Evolutionary conservation across 768 basidiomycete genomes (phyloP), one percentile per base, ranked within the genome.

Genomic region (Hemileccinum rubropunctum): DNA sequence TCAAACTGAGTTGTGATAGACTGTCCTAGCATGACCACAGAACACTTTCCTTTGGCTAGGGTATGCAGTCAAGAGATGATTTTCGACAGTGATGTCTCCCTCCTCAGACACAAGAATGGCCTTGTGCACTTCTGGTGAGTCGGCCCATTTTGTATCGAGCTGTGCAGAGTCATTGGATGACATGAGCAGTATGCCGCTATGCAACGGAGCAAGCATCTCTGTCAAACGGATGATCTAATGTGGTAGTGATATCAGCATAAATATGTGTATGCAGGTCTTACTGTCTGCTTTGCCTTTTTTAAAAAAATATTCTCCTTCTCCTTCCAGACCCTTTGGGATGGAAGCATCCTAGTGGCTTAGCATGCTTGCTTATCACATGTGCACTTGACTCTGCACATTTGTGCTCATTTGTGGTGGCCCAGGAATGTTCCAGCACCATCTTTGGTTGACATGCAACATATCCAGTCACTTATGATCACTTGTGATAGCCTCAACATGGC

Each of bases 121-220:
- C 32, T 41, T 41, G 33, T 52, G 49, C 13, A 45, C 47, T 13
- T 63, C 67, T 2, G 50, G 46, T 17, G 59, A 58, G 44, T 51
- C 56, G 8, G 35, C 14, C 87, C 91, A 94, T 28, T 93, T 88
- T 1, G 68, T 64, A 51, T 93, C 84, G 45, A 94, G 72, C 51
- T 75, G 71, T 14, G 76, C 79, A 15, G 88, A 74, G 43, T 93
- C 90, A 55, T 83, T 82, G 7, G 81, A 72, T 14, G 88, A 88
- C 26, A 93, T 77, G 20, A 84, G 75, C 6, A 80, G 78, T 14
- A 58, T 51, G 26, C 86, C 88, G 27, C 78, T 73, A 30, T 86
- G 82, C 39, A 92, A 75, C 32, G 88, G 86, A 45, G 73, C 66
- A 9, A 93, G 75, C 50, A 78, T 76, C 15, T 67, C 70, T 7